These are phyloP conservation scores for Tetrastigma voinierianum DNA, from an alignment of 164 flowering plant genomes.

Conservation along the genomic window DNA sequence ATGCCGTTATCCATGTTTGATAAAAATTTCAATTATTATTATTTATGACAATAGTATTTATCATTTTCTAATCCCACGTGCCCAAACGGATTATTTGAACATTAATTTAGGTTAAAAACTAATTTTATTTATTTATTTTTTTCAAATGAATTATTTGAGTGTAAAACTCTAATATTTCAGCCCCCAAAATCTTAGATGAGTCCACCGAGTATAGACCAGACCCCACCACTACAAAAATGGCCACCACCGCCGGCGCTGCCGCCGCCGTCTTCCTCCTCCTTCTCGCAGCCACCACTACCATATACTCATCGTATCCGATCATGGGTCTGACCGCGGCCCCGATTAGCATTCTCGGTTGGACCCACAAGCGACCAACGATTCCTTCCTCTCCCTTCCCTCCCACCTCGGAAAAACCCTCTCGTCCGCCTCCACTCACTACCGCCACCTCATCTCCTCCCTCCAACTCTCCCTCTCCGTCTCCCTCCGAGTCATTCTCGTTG, in stretches of 20 bases:
- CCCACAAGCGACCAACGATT: conserved; percentile 72
- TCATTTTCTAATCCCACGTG: too few species aligned
- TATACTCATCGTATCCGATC: conserved; percentile 41
- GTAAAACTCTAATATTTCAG: too few species aligned
- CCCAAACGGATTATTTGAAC: too few species aligned
- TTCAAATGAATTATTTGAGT: too few species aligned
- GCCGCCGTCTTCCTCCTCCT: conserved; percentile 27
- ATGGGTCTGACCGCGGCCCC: conserved; percentile 73
- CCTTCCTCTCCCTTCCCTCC: conserved; percentile 46
- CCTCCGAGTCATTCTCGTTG: conserved; percentile 38
- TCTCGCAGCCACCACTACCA: conserved; percentile 16
- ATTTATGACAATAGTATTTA: too few species aligned
- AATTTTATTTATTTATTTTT: too few species aligned
- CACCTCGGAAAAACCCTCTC: conserved; percentile 41
- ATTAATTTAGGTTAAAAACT: too few species aligned
- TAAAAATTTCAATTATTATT: too few species aligned
- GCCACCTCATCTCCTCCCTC: conserved; percentile 21
- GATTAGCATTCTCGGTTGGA: conserved; percentile 54
- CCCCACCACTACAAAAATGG: conserved; percentile 1
- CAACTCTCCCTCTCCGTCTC: conserved; percentile 35
- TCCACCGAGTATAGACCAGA: not conserved
- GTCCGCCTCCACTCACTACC: conserved; percentile 10
- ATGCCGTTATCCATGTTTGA: too few species aligned
- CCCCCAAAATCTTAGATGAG: too few species aligned
- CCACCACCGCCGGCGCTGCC: conserved; percentile 12